Evolutionary conservation across 2,329 filamentous ascomycete genomes (phyloP).

Genomic region (Ceratocystis ficicola): DNA sequence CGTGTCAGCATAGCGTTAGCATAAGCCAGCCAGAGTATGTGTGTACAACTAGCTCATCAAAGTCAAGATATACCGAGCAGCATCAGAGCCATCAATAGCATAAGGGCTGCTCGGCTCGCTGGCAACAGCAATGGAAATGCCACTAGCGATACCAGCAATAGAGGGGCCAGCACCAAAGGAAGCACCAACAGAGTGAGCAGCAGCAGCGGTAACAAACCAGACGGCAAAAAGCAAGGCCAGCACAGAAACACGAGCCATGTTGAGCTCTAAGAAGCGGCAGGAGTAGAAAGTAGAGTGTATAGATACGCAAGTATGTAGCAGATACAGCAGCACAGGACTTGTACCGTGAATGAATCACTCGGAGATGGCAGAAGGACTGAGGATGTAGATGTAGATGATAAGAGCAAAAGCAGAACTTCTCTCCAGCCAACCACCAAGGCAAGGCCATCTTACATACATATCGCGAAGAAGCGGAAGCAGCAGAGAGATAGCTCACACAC

Average conservation of each 20-base stretch:
- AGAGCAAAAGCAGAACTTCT: too few relatives aligned
- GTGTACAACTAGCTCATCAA: neutral
- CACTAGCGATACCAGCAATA: neutral
- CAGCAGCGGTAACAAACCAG: neutral
- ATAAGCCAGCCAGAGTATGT: neutral
- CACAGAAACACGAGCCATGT: neutral
- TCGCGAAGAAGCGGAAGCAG: neutral
- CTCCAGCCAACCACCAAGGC: neutral
- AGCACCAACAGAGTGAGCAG: neutral
- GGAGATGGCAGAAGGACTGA: neutral
- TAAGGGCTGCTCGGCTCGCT: neutral
- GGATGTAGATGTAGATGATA: neutral
- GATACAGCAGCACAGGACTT: neutral
- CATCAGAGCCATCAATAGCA: neutral
- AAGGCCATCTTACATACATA: neutral
- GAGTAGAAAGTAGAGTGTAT: neutral
- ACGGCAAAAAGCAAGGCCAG: neutral
- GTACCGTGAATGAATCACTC: neutral
- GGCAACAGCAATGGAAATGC: neutral
- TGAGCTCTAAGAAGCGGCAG: neutral
- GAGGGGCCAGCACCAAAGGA: neutral
- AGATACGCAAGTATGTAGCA: neutral
- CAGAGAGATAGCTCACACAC: too few relatives aligned
- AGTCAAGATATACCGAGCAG: neutral
- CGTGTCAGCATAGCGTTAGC: neutral